A percentile compares a stretch with the other conserved stretches of the same genome.
Conservation (phyloP, 176 grass and related monocot genomes). For the Dactylis glomerata region DNA sequence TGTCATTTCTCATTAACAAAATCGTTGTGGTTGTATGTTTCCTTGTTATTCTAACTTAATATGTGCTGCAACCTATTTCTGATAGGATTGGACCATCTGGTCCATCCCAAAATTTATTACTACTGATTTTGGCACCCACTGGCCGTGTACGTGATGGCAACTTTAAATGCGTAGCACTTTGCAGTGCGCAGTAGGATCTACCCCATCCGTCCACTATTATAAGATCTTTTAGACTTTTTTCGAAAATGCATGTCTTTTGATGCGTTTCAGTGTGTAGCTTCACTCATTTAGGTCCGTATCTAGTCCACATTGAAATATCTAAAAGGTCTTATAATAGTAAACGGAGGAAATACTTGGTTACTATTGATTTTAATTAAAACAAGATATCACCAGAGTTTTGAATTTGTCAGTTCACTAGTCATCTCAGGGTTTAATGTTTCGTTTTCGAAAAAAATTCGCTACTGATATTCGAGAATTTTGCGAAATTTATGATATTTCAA, state of each 20-base stretch:
- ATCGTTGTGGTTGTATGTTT: not conserved
- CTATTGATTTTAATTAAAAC: conserved; percentile 2
- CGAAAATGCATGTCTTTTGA: too few species aligned
- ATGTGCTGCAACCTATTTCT: not conserved
- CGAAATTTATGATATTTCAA: too few species aligned
- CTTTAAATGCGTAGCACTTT: not conserved
- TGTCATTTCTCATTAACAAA: not conserved
- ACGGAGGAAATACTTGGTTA: too few species aligned
- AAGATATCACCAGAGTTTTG: not conserved
- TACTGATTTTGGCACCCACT: not conserved
- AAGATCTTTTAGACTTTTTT: too few species aligned
- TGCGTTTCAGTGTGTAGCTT: too few species aligned
- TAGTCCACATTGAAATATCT: too few species aligned
- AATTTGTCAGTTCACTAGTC: conserved; percentile 2
- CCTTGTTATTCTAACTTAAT: not conserved
- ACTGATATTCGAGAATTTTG: too few species aligned
- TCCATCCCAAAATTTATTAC: not conserved
- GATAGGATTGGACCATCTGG: not conserved
- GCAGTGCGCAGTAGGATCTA: not conserved
- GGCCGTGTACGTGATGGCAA: not conserved
- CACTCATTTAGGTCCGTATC: too few species aligned
- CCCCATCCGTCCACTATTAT: too few species aligned
- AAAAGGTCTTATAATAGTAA: too few species aligned
- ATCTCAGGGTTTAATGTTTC: too few species aligned
- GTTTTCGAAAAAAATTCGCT: too few species aligned